phyloP scores from a whole-genome alignment of 129 eudicot species.

The Lonicera japonica region DNA sequence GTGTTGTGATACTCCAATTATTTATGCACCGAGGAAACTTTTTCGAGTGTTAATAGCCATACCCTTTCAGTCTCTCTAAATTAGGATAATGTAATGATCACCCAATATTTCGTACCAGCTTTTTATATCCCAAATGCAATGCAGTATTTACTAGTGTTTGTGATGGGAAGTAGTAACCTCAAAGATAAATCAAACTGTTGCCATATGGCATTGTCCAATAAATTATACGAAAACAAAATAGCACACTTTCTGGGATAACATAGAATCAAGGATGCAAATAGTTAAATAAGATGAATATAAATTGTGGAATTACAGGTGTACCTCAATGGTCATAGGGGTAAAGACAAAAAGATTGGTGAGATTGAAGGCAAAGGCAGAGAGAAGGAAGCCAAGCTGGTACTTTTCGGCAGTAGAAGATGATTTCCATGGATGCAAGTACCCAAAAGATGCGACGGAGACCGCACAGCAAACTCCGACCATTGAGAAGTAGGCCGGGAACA shows the following conservation, averaged over 20 bases:
- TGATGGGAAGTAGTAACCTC: too few relatives aligned
- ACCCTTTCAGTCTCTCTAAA: too few relatives aligned
- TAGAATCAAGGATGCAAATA: not conserved
- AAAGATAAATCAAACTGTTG: not conserved
- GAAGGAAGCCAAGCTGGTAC: constrained; percentile 84
- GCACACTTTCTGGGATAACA: not conserved
- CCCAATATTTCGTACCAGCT: too few relatives aligned
- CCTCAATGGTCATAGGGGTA: constrained; percentile 99
- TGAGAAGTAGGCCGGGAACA: constrained; percentile 93
- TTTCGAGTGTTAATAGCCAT: too few relatives aligned
- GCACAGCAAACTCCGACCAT: constrained; percentile 96
- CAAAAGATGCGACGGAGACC: constrained; percentile 65
- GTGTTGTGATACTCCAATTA: too few relatives aligned
- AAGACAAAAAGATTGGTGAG: constrained; percentile 73
- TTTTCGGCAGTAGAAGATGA: constrained; percentile 57
- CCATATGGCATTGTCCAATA: not conserved
- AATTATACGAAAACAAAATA: not conserved
- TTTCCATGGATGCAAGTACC: constrained; percentile 91
- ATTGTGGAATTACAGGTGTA: constrained; percentile 3
- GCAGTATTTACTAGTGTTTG: too few relatives aligned
- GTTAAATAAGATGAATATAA: not conserved
- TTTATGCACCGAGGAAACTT: too few relatives aligned
- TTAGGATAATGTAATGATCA: too few relatives aligned
- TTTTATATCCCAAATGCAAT: too few relatives aligned
- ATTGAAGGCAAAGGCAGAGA: constrained; percentile 64